A percentile compares a stretch with the other conserved stretches of the same genome.
These are phyloP conservation scores for Cyberlindnera maritima DNA, from an alignment of 805 yeast species.

Conservation along the genomic window DNA sequence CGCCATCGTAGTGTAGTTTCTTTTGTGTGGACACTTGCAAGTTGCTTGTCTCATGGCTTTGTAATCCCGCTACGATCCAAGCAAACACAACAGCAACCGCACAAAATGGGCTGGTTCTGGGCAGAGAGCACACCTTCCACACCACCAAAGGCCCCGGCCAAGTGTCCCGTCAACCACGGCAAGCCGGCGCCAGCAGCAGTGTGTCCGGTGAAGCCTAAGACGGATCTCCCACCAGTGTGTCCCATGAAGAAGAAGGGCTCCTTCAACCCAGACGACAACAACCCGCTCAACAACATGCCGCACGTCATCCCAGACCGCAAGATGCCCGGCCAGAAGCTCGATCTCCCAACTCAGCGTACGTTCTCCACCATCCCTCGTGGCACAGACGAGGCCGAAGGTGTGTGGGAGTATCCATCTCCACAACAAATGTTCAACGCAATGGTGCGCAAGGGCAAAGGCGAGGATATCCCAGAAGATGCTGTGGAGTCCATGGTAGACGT, in stretches of 20 bases:
- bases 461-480: conserved; percentile 90
- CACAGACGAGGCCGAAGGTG: conserved; percentile 55
- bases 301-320: conserved; percentile 57
- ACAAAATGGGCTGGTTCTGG: conserved; percentile 89
- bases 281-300: conserved; percentile 92
- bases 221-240: conserved; percentile 35
- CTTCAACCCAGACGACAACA: conserved; percentile 35
- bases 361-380: conserved; percentile 88
- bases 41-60: neutral
- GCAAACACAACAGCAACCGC: neutral
- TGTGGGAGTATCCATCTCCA: conserved; percentile 99
- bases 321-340: conserved; percentile 77
- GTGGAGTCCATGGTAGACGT: conserved; percentile 96
- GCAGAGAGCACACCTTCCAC: conserved; percentile 32
- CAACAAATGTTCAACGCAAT: conserved; percentile 99
- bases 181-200: conserved; percentile 20
- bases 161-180: conserved; percentile 13
- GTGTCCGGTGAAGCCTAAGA: conserved; percentile 39
- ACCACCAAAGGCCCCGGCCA: conserved; percentile 6
- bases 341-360: conserved; percentile 80
- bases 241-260: conserved; percentile 34
- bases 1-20: neutral
- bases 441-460: conserved; percentile 88
- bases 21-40: neutral
- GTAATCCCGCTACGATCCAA: neutral